Percentiles rank a stretch among this genome's conserved stretches.
These are phyloP conservation scores for Oryza meyeriana DNA, from an alignment of 176 grass and related monocot genomes.

Conservation along the genomic window DNA sequence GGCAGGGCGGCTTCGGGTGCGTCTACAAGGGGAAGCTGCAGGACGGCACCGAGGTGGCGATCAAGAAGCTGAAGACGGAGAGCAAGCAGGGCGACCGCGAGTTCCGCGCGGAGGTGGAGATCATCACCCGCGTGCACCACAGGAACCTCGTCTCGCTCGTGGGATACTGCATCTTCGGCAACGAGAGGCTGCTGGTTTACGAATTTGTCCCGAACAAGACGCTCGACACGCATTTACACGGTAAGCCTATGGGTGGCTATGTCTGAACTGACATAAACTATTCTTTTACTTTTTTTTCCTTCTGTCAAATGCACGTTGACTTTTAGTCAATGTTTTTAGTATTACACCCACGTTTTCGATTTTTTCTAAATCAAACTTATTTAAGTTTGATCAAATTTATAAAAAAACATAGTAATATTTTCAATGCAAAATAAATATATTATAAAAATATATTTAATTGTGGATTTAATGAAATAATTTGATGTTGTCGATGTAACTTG, in stretches of 20 bases:
- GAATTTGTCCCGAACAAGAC: constrained; percentile 50
- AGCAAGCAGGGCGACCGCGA: constrained; percentile 48
- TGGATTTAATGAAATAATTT: too few relatives aligned
- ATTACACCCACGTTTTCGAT: too few relatives aligned
- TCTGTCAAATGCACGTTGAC: background rate
- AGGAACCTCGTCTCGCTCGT: constrained; percentile 35
- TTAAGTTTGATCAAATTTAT: too few relatives aligned
- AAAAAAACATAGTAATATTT: too few relatives aligned
- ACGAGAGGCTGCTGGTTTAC: constrained; percentile 50
- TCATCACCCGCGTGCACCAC: constrained; percentile 51
- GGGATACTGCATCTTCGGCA: constrained; percentile 28
- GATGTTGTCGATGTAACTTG: too few relatives aligned
- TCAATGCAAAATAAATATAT: too few relatives aligned
- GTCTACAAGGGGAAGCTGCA: constrained; percentile 38
- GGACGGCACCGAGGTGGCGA: constrained; percentile 32
- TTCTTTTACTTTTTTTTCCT: too few relatives aligned
- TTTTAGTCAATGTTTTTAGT: background rate
- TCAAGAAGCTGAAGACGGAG: constrained; percentile 36
- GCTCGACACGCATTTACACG: constrained; percentile 40
- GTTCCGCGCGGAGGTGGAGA: constrained; percentile 51
- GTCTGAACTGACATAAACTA: background rate
- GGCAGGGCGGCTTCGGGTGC: constrained; percentile 46
- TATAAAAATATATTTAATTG: too few relatives aligned
- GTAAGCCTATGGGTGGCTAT: background rate
- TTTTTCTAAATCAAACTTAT: too few relatives aligned